Conservation (phyloP, 1,284 basidiomycete species). For the Austroboletus niveus region DNA sequence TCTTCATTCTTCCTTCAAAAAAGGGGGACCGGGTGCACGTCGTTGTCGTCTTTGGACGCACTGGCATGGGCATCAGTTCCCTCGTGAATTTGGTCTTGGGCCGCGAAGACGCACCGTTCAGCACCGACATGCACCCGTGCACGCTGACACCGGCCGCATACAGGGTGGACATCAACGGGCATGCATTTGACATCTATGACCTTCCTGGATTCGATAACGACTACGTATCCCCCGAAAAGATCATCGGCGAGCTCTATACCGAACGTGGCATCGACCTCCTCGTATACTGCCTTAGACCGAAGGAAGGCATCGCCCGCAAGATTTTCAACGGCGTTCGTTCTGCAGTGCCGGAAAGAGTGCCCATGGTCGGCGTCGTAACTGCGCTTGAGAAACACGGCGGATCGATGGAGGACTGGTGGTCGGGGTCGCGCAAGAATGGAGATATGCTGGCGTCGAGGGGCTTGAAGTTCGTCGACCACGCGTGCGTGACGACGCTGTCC, state of each 20-base stretch:
- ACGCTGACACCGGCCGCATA: conserved; percentile 23
- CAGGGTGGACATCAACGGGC: conserved; percentile 29
- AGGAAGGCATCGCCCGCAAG: conserved; percentile 30
- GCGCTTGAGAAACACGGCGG: conserved; percentile 27
- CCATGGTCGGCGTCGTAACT: conserved; percentile 33
- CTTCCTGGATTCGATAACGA: conserved; percentile 28
- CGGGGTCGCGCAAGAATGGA: conserved; percentile 23
- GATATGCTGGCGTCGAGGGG: conserved; percentile 26
- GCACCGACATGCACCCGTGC: conserved; percentile 32
- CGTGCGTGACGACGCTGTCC: conserved; percentile 33
- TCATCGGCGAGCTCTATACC: conserved; percentile 26
- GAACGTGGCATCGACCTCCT: conserved; percentile 32
- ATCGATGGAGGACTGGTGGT: conserved; percentile 36
- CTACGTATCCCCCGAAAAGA: conserved; percentile 18
- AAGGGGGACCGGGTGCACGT: conserved; percentile 33
- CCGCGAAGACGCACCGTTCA: conserved; percentile 33
- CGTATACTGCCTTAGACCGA: conserved; percentile 28
- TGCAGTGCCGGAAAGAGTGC: conserved; percentile 30
- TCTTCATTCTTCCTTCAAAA: background rate
- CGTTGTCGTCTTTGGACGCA: conserved; percentile 31
- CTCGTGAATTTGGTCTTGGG: conserved; percentile 30
- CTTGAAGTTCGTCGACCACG: conserved; percentile 30
- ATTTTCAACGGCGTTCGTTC: conserved; percentile 25
- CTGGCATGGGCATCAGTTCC: conserved; percentile 32
- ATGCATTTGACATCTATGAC: conserved; percentile 32